These are phyloP conservation scores for Moricandia moricandioides DNA, from an alignment of 345 rosid species.

Conservation along the genomic window DNA sequence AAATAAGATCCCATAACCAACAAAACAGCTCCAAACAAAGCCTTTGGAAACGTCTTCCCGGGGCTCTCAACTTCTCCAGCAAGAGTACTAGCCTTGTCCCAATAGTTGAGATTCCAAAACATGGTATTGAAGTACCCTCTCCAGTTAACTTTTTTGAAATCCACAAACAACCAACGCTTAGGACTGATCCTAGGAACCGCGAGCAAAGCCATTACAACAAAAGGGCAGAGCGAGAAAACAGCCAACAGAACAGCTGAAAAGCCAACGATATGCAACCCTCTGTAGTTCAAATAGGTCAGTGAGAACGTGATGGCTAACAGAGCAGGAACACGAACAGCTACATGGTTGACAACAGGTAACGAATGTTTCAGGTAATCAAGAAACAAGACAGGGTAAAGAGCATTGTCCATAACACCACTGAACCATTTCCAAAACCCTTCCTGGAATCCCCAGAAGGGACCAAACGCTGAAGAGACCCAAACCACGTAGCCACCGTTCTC, in stretches of 20 bases:
- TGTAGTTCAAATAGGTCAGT: constrained; percentile 77
- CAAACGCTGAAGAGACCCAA: constrained; percentile 91
- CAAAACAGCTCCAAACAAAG: constrained; percentile 70
- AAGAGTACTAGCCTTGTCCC: constrained; percentile 96
- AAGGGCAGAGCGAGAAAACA: constrained; percentile 72
- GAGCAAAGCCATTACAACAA: constrained; percentile 63
- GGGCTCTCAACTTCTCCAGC: constrained; percentile 87
- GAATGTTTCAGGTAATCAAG: constrained; percentile 92
- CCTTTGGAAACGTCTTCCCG: constrained; percentile 84
- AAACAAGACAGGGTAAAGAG: constrained; percentile 83
- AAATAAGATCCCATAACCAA: constrained; percentile 74
- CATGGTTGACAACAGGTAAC: constrained; percentile 56
- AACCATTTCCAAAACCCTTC: constrained; percentile 98
- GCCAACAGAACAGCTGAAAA: constrained; percentile 70
- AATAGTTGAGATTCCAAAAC: constrained; percentile 95
- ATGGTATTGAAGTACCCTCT: constrained; percentile 82
- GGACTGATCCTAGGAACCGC: constrained; percentile 69
- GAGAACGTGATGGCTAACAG: constrained; percentile 67
- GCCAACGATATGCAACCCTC: constrained; percentile 89
- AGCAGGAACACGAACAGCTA: constrained; percentile 73
- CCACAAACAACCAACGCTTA: constrained; percentile 64
- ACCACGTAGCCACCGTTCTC: constrained; percentile 87
- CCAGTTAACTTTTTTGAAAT: constrained; percentile 67
- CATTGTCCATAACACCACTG: constrained; percentile 96
- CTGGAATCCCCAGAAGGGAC: constrained; percentile 92